Evolutionary conservation across 768 basidiomycete species (phyloP).

Genomic region (Lactarius trivialis): DNA sequence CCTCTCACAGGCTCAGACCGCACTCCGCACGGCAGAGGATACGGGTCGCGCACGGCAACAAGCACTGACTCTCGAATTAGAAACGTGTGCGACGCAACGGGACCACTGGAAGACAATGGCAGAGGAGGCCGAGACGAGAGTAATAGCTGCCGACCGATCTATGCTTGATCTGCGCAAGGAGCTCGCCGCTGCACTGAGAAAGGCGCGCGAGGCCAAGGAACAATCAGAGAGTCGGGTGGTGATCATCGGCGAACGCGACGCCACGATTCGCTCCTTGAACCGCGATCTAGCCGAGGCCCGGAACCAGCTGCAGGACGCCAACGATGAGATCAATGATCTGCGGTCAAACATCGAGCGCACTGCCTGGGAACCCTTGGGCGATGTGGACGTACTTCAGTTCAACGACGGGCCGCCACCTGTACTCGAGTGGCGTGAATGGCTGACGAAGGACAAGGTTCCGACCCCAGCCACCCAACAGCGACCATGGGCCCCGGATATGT

Average conservation of each 20-base stretch:
- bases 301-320: neutral
- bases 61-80: neutral
- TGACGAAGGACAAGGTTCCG: neutral
- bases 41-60: neutral
- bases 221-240: neutral
- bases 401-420: neutral
- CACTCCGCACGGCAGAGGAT: neutral
- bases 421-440: neutral
- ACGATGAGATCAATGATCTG: neutral
- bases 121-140: conserved; percentile 2
- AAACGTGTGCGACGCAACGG: neutral
- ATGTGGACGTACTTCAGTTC: neutral
- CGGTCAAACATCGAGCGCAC: neutral
- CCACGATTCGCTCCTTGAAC: neutral
- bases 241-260: neutral
- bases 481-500: neutral
- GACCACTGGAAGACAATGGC: conserved; percentile 1
- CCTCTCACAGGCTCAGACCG: neutral
- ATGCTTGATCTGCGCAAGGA: conserved; percentile 6
- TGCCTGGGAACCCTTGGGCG: neutral
- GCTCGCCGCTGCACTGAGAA: neutral
- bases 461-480: neutral
- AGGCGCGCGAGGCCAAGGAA: conserved; percentile 4
- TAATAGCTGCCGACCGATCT: neutral
- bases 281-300: neutral